Evolutionary conservation across 371 early-diverging fungal genomes (phyloP).

Genomic region (Basidiobolus meristosporus): DNA sequence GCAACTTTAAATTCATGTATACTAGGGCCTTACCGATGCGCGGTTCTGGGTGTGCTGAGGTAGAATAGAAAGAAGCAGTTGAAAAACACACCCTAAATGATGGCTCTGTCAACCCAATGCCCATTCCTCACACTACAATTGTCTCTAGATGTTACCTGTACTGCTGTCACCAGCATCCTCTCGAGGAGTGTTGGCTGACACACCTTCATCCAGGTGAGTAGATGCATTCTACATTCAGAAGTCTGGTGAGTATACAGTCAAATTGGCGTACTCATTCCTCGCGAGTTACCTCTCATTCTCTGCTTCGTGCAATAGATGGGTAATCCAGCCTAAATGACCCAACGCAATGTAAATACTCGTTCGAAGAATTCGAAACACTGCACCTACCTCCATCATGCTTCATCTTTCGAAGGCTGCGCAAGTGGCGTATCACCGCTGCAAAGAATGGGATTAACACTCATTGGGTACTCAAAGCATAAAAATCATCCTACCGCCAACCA

Average conservation of each 20-base stretch:
- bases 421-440: too few relatives aligned
- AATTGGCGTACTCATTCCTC: too few relatives aligned
- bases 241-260: neutral
- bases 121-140: neutral
- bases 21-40: slow-evolving; percentile 83
- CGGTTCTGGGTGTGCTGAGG: slow-evolving; percentile 54
- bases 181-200: slow-evolving; percentile 42
- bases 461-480: too few relatives aligned
- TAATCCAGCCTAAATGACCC: too few relatives aligned
- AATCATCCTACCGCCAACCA: too few relatives aligned
- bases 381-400: slow-evolving; percentile 73
- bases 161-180: slow-evolving; percentile 38
- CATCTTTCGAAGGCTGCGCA: slow-evolving; percentile 62
- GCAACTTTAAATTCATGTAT: too few relatives aligned
- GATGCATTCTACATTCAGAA: slow-evolving; percentile 45
- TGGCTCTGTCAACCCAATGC: too few relatives aligned
- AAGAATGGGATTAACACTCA: too few relatives aligned
- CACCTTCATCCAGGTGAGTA: slow-evolving; percentile 74
- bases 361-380: too few relatives aligned
- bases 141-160: slow-evolving; percentile 4
- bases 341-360: too few relatives aligned
- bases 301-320: slow-evolving; percentile 73
- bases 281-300: slow-evolving; percentile 41
- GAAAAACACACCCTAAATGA: slow-evolving; percentile 76
- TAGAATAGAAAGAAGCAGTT: slow-evolving; percentile 76